Evolutionary conservation across 1,284 basidiomycete genomes (phyloP), one percentile per base, ranked within the genome.

Genomic region (Salmacisia buchloeana): DNA sequence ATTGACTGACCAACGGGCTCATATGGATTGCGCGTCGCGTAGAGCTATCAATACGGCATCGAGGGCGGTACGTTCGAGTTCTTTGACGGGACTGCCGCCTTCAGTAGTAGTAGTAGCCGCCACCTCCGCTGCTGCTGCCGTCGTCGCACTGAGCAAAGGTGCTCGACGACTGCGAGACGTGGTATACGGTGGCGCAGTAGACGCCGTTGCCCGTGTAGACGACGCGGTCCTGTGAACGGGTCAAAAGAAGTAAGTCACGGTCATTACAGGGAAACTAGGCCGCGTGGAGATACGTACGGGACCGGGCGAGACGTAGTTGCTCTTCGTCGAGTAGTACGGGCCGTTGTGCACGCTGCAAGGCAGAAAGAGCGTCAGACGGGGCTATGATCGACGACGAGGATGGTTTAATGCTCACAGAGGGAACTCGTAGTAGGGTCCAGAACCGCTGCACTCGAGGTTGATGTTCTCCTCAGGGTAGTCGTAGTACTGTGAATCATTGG

Each of bases 61-160:
- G n/a, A n/a, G n/a, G n/a, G n/a, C n/a, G n/a, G n/a, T n/a, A n/a
- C n/a, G n/a, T n/a, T n/a, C n/a, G n/a, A n/a, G n/a, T n/a, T n/a
- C n/a, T n/a, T n/a, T n/a, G n/a, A n/a, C n/a, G n/a, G n/a, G n/a
- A n/a, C n/a, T n/a, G n/a, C n/a, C n/a, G n/a, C n/a, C n/a, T n/a
- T n/a, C n/a, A 23, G 46, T 52, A 54, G 49, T 54, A 54, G 49
- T 54, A 54, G 36, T 9, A 38, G 5, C 39, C 39, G 39, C 39
- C 39, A 21, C 39, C 39, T 15, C 39, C 23, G 39, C 39, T 43
- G 39, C 18, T n/a, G 49, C 49, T 31, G 29, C 27, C 45, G 36
- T 63, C 61, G n/a, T 27, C 18, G 56, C 61, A 63, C 45, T 63
- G 61, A 18, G 41, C 61, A 27, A 63, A 63, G 25, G 41, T 57